Evolutionary conservation across 2,329 filamentous ascomycete species (phyloP), one percentile per base, ranked within the genome.

Genomic region (Fusarium hostae): DNA sequence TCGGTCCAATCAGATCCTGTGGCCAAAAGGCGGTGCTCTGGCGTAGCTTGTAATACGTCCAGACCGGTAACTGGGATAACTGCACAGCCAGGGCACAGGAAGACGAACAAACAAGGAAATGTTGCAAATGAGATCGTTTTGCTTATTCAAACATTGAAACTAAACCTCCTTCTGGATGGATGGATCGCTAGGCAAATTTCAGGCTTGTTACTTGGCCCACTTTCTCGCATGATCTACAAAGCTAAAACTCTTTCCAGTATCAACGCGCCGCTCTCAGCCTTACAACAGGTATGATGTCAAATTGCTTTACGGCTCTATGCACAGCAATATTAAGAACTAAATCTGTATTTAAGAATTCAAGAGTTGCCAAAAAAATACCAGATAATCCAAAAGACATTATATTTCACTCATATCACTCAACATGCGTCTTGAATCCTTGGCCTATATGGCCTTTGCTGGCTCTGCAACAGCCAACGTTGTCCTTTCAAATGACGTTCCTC

Each of bases 401-500:
- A 13, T 12, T 16, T 24, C 15, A 18, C 15, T 9, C 10, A 50
- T 13, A 50, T 18, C 13, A 50, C 45, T 18, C 7, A 50, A 4
- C 11, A 61, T 61, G 58, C 39, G 40, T 18, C 6, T 32, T 24
- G n/a, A 18, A 32, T 12, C 32, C 5, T 32, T 57, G 20, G 51
- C 34, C 9, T 32, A 11, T 7, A 11, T 59, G 15, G 55, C 51
- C 28, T 48, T 63, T 1, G 51, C 37, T 18, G n/a, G 48, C 26
- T 47, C 63, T 24, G 57, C 55, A 43, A 50, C 48, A 13, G 58
- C 50, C n/a, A 30, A 57, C 5, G 30, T 72, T 44, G 20, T 65
- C 18, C 56, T 66, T n/a, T 66, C 70, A 8, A 64, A 75, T 40
- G 54, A 68, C 24, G 56, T 54, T 11, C 75, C 75, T 11, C 62